Base-by-base conservation (phyloP, 805 yeast genomes). In the Metschnikowia picachoensis region DNA sequence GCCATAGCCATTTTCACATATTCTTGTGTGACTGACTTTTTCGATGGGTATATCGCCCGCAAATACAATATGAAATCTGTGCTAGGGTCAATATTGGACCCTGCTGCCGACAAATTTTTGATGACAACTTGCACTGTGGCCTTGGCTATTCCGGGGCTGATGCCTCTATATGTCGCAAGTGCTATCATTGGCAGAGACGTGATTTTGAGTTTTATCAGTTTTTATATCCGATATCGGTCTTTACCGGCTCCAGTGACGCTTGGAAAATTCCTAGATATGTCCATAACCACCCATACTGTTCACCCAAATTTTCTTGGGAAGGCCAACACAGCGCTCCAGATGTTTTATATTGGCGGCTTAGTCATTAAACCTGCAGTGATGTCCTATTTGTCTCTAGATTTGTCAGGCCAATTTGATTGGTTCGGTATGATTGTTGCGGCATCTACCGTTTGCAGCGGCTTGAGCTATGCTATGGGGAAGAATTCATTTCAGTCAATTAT, bases 41-140 rank as follows among this genome's bases (percentile, higher is more conserved):
- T 91, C 17, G 99, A 94, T 64, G 99, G 99, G 0, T 87, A 67
- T 59, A 80, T 95, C 51, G 99, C 99, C 4, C 74, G 99, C 45
- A 77, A 67, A 49, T 92, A 66, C 70, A 82, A 88, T 46, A 71
- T 85, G 76, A 78, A 81, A 57, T 82, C 96, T 1, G 83, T 87
- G 1, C 78, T 90, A 7, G 99, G 99, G 0, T 84, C 96, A 0
- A 83, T 94, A 13, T 71, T 95, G 30, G 99, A 94, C 59, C 99
- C 99, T 0, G 74, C 89, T 68, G 99, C 99, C 0, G 99, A 94
- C 62, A 94, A 94, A 62, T 72, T 86, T 13, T 72, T 94, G 39
- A 90, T 94, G 97, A 77, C 92, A 16, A 80, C 87, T 0, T 80
- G 95, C 42, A 91, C 98, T 0, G 73, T 83, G 0, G 81, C 95